A percentile compares a stretch with the other conserved stretches of the same genome.
phyloP scores from a whole-genome alignment of 345 rosid genomes.

The Arabis alpina region DNA sequence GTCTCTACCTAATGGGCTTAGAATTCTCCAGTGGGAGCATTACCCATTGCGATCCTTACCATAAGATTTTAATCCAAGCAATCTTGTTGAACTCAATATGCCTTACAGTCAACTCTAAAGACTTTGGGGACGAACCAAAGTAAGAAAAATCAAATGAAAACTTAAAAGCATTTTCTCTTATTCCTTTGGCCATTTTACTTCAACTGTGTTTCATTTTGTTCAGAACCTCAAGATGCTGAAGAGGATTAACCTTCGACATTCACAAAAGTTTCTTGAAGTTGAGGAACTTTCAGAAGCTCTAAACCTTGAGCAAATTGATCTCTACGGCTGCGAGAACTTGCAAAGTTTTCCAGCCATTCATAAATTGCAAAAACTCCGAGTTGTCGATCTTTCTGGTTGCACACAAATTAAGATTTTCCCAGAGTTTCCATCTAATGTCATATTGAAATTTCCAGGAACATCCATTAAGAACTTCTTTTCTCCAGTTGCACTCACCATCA shows the following conservation, averaged over 20 bases:
- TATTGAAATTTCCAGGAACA: not conserved
- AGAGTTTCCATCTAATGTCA: constrained; percentile 19
- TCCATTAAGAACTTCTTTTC: not conserved
- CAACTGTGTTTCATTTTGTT: not conserved
- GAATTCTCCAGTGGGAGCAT: constrained; percentile 24
- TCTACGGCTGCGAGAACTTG: constrained; percentile 20
- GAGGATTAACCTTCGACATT: constrained; percentile 27
- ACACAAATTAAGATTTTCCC: not conserved
- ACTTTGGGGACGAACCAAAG: constrained; percentile 30
- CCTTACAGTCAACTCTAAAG: constrained; percentile 16
- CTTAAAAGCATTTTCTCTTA: not conserved
- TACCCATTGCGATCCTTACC: constrained; percentile 27
- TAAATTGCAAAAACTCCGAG: constrained; percentile 4
- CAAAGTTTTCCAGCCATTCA: constrained; percentile 14
- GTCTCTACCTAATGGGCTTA: constrained; percentile 2
- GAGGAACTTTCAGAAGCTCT: constrained; percentile 21
- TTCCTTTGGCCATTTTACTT: not conserved
- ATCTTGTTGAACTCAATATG: constrained; percentile 22
- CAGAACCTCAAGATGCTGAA: constrained; percentile 14
- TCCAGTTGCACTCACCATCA: not conserved
- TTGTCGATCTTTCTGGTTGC: constrained; percentile 25
- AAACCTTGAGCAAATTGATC: constrained; percentile 30
- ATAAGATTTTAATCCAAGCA: constrained; percentile 3
- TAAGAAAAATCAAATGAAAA: too few relatives aligned
- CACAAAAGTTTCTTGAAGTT: constrained; percentile 1